Conservation (phyloP, 331 rosid genomes). For the Acacia pycnantha region DNA sequence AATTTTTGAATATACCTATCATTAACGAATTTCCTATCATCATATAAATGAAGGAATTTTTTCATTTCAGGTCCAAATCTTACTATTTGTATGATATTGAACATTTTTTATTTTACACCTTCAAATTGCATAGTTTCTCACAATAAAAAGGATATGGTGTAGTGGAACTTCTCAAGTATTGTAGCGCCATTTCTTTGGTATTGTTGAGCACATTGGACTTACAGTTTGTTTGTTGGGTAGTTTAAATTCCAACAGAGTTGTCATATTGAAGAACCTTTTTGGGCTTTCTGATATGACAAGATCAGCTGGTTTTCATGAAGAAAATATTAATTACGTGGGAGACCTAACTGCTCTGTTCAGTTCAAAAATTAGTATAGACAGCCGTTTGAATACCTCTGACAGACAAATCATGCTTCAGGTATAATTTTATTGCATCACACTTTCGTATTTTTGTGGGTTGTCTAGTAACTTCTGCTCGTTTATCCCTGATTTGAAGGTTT, state of each 20-base stretch:
- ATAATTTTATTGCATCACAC: slow-evolving; percentile 25
- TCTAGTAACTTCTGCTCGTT: slow-evolving; percentile 30
- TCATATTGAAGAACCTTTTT: slow-evolving; percentile 68
- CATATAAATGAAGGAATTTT: background rate
- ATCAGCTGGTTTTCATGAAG: slow-evolving; percentile 60
- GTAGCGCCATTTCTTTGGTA: background rate
- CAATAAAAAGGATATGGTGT: slow-evolving; percentile 5
- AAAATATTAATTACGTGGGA: slow-evolving; percentile 51
- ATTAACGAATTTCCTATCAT: background rate
- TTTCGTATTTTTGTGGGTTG: slow-evolving; percentile 11
- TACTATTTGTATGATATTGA: background rate
- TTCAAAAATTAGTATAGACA: slow-evolving; percentile 53
- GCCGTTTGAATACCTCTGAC: slow-evolving; percentile 48
- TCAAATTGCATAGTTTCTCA: slow-evolving; percentile 11
- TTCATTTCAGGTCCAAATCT: background rate
- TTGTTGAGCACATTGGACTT: slow-evolving; percentile 31
- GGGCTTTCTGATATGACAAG: slow-evolving; percentile 59
- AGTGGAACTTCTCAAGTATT: background rate
- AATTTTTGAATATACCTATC: background rate
- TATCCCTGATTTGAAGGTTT: slow-evolving; percentile 55
- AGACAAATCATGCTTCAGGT: slow-evolving; percentile 59
- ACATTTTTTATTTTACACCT: background rate
- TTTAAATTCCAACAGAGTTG: slow-evolving; percentile 71
- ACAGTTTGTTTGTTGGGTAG: slow-evolving; percentile 55
- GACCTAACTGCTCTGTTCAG: slow-evolving; percentile 55